phyloP scores from a whole-genome alignment of 805 yeast genomes.

The Yarrowia porcina region DNA sequence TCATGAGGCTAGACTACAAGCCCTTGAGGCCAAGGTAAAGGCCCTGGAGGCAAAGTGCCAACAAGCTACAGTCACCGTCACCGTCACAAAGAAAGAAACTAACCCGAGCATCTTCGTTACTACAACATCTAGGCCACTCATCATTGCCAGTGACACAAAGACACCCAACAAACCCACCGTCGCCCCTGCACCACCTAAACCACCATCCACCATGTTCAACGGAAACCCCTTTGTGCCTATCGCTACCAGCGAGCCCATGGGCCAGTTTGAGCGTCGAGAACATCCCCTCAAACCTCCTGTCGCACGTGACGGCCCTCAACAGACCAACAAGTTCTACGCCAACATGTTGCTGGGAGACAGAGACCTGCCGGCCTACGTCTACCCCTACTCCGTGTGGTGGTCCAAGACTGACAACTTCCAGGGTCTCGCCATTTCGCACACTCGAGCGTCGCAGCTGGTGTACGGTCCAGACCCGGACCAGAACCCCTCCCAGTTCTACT shows the following conservation, averaged over 20 bases:
- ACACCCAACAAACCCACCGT: not conserved
- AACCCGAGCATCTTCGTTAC: not conserved
- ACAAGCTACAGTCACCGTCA: too few relatives aligned
- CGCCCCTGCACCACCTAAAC: too few relatives aligned
- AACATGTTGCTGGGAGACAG: conserved; percentile 60
- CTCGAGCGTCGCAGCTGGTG: conserved; percentile 45
- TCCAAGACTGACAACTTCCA: conserved; percentile 43
- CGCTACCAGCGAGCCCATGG: conserved; percentile 1
- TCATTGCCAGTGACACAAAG: not conserved
- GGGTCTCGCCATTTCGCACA: conserved; percentile 65
- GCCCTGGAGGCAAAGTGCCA: too few relatives aligned
- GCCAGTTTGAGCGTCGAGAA: conserved; percentile 15
- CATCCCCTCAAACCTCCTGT: conserved; percentile 18
- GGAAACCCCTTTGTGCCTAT: conserved; percentile 19
- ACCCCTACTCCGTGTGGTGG: conserved; percentile 67
- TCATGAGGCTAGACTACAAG: too few relatives aligned
- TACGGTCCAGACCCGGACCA: conserved; percentile 47
- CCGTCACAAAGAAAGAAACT: too few relatives aligned
- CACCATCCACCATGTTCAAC: conserved; percentile 1
- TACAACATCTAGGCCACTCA: not conserved
- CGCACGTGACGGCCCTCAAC: conserved; percentile 6
- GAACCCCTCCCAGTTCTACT: conserved; percentile 49
- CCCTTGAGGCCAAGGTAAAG: too few relatives aligned
- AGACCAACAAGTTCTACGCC: conserved; percentile 72
- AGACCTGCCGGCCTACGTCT: conserved; percentile 54